Base-by-base conservation (phyloP, 2,329 filamentous ascomycete genomes). In the Blumeriella jaapii region DNA sequence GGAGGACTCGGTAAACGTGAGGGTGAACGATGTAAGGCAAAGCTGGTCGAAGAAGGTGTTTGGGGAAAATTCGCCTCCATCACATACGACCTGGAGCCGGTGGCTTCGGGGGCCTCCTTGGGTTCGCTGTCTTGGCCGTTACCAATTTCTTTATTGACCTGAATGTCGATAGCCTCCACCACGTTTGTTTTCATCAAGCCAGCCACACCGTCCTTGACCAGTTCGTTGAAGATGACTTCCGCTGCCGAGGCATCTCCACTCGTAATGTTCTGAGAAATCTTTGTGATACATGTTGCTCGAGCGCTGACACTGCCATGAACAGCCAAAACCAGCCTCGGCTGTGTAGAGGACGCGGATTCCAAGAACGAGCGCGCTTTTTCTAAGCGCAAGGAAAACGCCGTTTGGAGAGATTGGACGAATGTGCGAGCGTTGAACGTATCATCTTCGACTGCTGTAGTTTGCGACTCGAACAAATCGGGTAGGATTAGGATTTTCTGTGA, bases 401-500 rank as follows among this genome's bases (percentile, higher is more conserved):
- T 55, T 47, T 77, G 69, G 5, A 74, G 60, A 34, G 59, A 55
- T 26, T 61, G 62, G 39, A 78, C 61, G 42, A 65, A 61, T 5
- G 47, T 47, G 22, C 52, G 55, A 29, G 59, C 48, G 37, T 63
- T 51, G 41, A 63, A 64, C 3, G 42, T 36, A 5, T 37, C 57
- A 12, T 61, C 52, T 33, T 60, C 55, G 2, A 36, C 31, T 9
- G 42, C 41, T 13, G 48, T 44, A 6, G 53, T 47, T 3, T 48
- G 16, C 26, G 33, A 36, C 14, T 49, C 36, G 4, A 41, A 34
- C 2, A 53, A 37, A 5, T 46, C 32, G 0, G 74, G 72, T 2
- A 79, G 57, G 22, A 76, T 62, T 15, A 77, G 54, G 23, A 78
- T 66, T 38, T 75, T 68, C 0, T 67, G 56, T 1, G 71, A 78